Evolutionary conservation across 1,284 basidiomycete species (phyloP).

Genomic region (Porphyrellus sp.): DNA sequence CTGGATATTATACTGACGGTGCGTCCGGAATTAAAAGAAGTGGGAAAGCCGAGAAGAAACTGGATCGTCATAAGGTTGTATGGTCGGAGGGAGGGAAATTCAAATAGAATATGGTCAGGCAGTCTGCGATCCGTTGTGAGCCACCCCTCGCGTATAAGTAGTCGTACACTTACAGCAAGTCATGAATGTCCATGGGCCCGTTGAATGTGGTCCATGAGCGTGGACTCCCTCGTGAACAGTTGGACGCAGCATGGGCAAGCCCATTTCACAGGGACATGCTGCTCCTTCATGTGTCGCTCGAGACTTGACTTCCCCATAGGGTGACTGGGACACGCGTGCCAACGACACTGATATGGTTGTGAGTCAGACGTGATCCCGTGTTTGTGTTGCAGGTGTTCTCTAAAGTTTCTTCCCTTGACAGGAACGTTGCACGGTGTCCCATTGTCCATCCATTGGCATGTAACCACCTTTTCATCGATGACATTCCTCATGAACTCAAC

Average conservation of each 20-base stretch:
- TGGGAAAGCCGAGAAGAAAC: not conserved
- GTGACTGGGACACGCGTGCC: not conserved
- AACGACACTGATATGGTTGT: slow-evolving; percentile 9
- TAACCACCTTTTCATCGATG: slow-evolving; percentile 4
- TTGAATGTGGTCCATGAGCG: slow-evolving; percentile 5
- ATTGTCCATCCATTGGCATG: slow-evolving; percentile 10
- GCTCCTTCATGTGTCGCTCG: slow-evolving; percentile 14
- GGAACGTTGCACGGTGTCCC: not conserved
- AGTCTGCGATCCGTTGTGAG: slow-evolving; percentile 1
- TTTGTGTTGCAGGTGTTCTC: not conserved
- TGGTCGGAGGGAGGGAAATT: not conserved
- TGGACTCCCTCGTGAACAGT: slow-evolving; percentile 6
- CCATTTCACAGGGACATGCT: slow-evolving; percentile 13
- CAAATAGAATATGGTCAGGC: not conserved
- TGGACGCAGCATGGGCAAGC: slow-evolving; percentile 5
- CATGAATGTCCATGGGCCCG: not conserved
- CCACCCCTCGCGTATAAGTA: not conserved
- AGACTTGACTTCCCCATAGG: slow-evolving; percentile 13
- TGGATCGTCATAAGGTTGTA: not conserved
- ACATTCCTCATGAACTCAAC: slow-evolving; percentile 2
- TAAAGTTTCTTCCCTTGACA: slow-evolving; percentile 6
- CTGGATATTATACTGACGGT: not conserved
- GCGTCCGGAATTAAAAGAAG: slow-evolving; percentile 1
- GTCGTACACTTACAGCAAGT: slow-evolving; percentile 4
- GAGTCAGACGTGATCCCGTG: slow-evolving; percentile 11